These are phyloP conservation scores for Annona cherimola DNA, from an alignment of 164 flowering plant genomes.

Conservation along the genomic window DNA sequence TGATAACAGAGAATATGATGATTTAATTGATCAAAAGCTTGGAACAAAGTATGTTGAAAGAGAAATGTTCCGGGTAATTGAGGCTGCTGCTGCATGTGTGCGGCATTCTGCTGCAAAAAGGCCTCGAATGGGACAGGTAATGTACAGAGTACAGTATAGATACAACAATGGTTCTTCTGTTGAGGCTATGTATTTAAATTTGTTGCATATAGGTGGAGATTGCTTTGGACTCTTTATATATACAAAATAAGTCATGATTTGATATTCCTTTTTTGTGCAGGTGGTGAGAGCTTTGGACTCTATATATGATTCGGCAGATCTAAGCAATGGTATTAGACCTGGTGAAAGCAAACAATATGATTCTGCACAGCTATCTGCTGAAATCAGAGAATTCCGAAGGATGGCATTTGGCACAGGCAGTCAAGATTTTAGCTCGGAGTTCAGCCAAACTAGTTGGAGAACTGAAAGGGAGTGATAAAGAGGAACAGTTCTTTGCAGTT, in stretches of 20 bases:
- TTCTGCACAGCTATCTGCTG: slow-evolving; percentile 64
- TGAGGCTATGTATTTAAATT: neutral
- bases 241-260: neutral
- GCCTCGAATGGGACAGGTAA: slow-evolving; percentile 90
- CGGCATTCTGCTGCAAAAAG: slow-evolving; percentile 80
- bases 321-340: slow-evolving; percentile 71
- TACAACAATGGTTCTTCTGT: neutral
- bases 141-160: neutral
- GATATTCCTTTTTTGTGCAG: slow-evolving; percentile 26
- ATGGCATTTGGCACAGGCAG: slow-evolving; percentile 69
- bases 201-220: neutral
- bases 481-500: neutral
- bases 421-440: slow-evolving; percentile 57
- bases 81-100: slow-evolving; percentile 83
- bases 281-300: slow-evolving; percentile 68
- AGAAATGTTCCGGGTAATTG: slow-evolving; percentile 69
- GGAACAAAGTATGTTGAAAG: slow-evolving; percentile 44
- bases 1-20: slow-evolving; percentile 42
- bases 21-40: slow-evolving; percentile 65
- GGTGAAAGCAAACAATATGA: slow-evolving; percentile 66
- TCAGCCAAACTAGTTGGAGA: slow-evolving; percentile 32
- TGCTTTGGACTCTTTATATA: neutral
- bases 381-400: slow-evolving; percentile 69
- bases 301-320: slow-evolving; percentile 39
- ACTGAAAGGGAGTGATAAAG: slow-evolving; percentile 5